phyloP scores from a whole-genome alignment of 2,329 filamentous ascomycete genomes.

The Mycosphaerella arachidis region DNA sequence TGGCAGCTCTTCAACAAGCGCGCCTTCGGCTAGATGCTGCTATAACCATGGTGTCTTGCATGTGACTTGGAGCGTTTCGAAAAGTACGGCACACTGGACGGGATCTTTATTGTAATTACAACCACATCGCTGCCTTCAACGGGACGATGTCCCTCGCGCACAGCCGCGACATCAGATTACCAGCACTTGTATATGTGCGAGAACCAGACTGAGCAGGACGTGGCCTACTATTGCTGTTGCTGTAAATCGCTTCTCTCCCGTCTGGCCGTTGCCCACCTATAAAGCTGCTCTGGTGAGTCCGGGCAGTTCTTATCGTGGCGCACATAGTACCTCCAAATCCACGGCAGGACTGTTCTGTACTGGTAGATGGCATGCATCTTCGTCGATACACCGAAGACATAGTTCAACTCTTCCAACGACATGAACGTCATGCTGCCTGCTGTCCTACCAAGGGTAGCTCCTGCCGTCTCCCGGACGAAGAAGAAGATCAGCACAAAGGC shows the following conservation, averaged over 20 bases:
- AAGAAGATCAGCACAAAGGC: constrained; percentile 32
- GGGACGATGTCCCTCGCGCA: not conserved
- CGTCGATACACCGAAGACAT: constrained; percentile 27
- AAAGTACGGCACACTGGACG: constrained; percentile 1
- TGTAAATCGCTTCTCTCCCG: not conserved
- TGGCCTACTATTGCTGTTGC: no score
- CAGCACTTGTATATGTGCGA: not conserved
- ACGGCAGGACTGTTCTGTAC: constrained; percentile 9
- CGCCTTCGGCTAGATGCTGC: not conserved
- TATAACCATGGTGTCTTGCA: not conserved
- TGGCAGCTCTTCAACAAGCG: constrained; percentile 1
- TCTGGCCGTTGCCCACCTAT: constrained; percentile 1
- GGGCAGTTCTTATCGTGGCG: not conserved
- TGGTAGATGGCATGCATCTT: constrained; percentile 12
- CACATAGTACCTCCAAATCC: constrained; percentile 10
- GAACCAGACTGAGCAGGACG: not conserved
- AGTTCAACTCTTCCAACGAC: constrained; percentile 32
- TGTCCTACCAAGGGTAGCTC: constrained; percentile 19
- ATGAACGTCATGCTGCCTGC: constrained; percentile 21
- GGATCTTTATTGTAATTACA: not conserved
- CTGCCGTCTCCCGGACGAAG: constrained; percentile 31
- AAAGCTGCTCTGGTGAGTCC: constrained; percentile 4
- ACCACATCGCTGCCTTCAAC: not conserved
- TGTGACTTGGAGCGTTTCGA: not conserved
- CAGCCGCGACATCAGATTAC: not conserved